A percentile compares a stretch with the other conserved stretches of the same genome.
Conservation (phyloP, 139 green algal species). For the Yamagishiella unicocca region DNA sequence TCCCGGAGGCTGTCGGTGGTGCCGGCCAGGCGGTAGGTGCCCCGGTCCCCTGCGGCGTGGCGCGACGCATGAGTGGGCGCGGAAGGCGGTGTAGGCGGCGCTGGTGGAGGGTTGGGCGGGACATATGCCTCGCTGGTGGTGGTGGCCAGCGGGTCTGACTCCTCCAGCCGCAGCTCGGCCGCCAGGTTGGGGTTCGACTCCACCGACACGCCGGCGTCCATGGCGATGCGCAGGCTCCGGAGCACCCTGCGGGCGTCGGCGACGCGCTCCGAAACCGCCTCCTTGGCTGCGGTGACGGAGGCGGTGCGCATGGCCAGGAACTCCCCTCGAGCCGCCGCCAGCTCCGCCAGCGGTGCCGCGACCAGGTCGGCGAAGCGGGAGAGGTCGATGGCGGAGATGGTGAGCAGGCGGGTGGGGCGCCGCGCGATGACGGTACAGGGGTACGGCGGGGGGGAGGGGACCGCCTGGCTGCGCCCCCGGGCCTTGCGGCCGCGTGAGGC, state of each 20-base stretch:
- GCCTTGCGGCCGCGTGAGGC: background rate
- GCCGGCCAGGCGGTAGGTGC: background rate
- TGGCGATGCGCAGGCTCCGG: background rate
- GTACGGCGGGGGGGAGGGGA: background rate
- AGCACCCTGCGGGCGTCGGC: background rate
- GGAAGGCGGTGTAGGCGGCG: too few species aligned
- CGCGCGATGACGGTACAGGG: slow-evolving; percentile 35
- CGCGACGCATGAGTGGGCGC: too few species aligned
- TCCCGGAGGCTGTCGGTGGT: background rate
- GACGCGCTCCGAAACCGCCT: slow-evolving; percentile 37
- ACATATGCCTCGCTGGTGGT: too few species aligned
- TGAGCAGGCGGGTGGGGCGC: slow-evolving; percentile 33
- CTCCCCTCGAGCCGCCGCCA: slow-evolving; percentile 12
- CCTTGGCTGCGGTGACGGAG: background rate
- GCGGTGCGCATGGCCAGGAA: background rate
- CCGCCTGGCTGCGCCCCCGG: background rate
- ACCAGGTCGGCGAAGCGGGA: slow-evolving; percentile 37
- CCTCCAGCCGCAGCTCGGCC: background rate
- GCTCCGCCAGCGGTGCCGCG: slow-evolving; percentile 13
- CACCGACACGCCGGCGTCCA: background rate
- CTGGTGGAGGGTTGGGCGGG: too few species aligned
- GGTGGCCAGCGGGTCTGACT: too few species aligned
- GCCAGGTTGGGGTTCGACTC: background rate
- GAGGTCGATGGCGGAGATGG: slow-evolving; percentile 47
- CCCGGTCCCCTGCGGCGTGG: too few species aligned